Conservation (phyloP, 2,329 filamentous ascomycete species). For the Beauveria sp. region DNA sequence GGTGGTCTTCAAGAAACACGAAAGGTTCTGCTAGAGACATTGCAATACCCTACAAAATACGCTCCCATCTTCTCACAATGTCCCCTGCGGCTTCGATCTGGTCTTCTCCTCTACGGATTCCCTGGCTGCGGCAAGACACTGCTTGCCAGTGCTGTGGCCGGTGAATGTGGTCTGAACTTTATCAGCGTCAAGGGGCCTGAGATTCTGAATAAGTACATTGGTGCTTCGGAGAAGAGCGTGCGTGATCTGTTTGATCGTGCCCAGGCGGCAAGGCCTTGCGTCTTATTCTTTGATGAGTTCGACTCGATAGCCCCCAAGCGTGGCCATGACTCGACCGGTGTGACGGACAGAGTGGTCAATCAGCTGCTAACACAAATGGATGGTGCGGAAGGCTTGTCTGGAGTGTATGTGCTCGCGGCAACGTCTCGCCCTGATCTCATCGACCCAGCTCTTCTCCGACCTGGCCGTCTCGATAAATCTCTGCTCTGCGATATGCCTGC, state of each 20-base stretch:
- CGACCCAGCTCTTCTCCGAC: slow-evolving; percentile 84
- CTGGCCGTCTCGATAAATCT: slow-evolving; percentile 88
- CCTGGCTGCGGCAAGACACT: slow-evolving; percentile 96
- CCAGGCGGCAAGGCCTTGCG: slow-evolving; percentile 81
- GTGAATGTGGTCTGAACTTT: slow-evolving; percentile 96
- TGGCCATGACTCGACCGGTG: slow-evolving; percentile 93
- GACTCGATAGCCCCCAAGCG: slow-evolving; percentile 96
- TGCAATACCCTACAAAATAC: slow-evolving; percentile 96
- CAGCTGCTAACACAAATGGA: slow-evolving; percentile 99
- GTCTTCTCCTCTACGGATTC: slow-evolving; percentile 86
- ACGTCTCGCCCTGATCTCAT: slow-evolving; percentile 92
- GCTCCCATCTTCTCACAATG: slow-evolving; percentile 96
- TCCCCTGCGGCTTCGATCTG: slow-evolving; percentile 86
- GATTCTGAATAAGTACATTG: slow-evolving; percentile 98
- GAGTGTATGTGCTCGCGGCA: slow-evolving; percentile 93
- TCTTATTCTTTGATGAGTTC: slow-evolving; percentile 98
- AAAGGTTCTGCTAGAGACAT: slow-evolving; percentile 84
- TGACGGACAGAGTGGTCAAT: slow-evolving; percentile 98
- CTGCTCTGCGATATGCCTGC: slow-evolving; percentile 84
- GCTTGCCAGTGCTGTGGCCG: slow-evolving; percentile 91
- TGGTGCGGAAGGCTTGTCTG: slow-evolving; percentile 86
- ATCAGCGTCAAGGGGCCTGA: slow-evolving; percentile 98
- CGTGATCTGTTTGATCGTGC: slow-evolving; percentile 92
- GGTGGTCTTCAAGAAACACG: slow-evolving; percentile 82
- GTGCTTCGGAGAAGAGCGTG: slow-evolving; percentile 92